Percentiles rank a stretch among this genome's conserved stretches.
These are phyloP conservation scores for Cystofilobasidium capitatum DNA, from an alignment of 768 basidiomycete species.

Conservation along the genomic window DNA sequence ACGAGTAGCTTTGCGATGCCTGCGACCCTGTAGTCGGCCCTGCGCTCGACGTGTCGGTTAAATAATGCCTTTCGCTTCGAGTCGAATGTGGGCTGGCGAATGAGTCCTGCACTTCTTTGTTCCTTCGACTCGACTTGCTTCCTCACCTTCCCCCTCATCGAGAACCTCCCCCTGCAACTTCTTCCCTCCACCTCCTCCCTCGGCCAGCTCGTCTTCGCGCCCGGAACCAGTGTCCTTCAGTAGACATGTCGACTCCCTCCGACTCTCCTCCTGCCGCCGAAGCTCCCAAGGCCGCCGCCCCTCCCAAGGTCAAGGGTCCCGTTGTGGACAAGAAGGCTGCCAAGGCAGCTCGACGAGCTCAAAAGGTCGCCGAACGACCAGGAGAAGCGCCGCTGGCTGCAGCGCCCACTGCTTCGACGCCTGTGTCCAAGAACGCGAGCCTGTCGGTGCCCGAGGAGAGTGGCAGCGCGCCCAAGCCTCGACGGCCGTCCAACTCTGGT, in stretches of 20 bases:
- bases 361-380: constrained; percentile 12
- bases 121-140: too few species aligned
- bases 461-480: not conserved
- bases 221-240: not conserved
- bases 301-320: constrained; percentile 7
- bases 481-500: not conserved
- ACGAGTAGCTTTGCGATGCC: too few species aligned
- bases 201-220: not conserved
- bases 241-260: not conserved
- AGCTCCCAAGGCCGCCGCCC: constrained; percentile 1
- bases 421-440: constrained; percentile 1
- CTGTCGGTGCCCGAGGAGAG: not conserved
- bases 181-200: not conserved
- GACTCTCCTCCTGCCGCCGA: not conserved
- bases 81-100: too few species aligned
- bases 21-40: too few species aligned
- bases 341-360: constrained; percentile 23
- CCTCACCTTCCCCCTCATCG: too few species aligned
- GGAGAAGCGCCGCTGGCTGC: not conserved
- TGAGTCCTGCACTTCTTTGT: too few species aligned
- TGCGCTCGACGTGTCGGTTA: too few species aligned
- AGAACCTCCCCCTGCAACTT: not conserved
- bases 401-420: not conserved
- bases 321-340: constrained; percentile 24
- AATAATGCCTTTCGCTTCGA: too few species aligned